phyloP scores from a whole-genome alignment of 2,329 filamentous ascomycete species.

The Pseudogymnoascus sp. region DNA sequence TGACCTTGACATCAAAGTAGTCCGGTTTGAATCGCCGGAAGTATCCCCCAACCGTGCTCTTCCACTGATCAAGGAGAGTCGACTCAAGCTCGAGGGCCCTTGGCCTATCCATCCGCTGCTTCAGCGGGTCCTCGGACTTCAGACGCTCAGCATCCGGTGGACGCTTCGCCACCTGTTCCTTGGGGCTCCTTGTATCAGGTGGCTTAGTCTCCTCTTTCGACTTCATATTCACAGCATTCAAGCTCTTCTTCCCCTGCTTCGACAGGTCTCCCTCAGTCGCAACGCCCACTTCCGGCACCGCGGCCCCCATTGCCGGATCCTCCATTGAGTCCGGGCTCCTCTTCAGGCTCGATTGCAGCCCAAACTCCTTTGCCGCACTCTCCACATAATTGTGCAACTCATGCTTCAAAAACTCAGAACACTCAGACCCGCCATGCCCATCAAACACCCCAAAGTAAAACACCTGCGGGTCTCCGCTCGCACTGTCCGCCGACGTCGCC shows the following conservation, averaged over 20 bases:
- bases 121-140: constrained; percentile 33
- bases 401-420: constrained; percentile 77
- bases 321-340: constrained; percentile 27
- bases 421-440: constrained; percentile 85
- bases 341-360: constrained; percentile 66
- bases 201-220: constrained; percentile 34
- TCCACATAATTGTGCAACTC: constrained; percentile 85
- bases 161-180: constrained; percentile 29
- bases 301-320: constrained; percentile 11
- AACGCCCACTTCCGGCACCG: constrained; percentile 10
- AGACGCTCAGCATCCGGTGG: constrained; percentile 31
- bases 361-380: constrained; percentile 66
- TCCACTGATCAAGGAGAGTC: constrained; percentile 68
- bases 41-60: constrained; percentile 81
- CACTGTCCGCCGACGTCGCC: constrained; percentile 63
- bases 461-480: constrained; percentile 83
- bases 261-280: constrained; percentile 26
- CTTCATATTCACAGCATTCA: constrained; percentile 41
- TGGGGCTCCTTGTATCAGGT: constrained; percentile 20
- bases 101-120: constrained; percentile 33
- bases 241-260: constrained; percentile 30
- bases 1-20: constrained; percentile 49
- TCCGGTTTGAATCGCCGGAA: constrained; percentile 83
- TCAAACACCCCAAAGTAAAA: constrained; percentile 98
- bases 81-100: constrained; percentile 63